Percentiles rank a stretch among this genome's conserved stretches.
Evolutionary conservation across 148 eudicot species (phyloP).

Genomic region (Rhododendron kiyosumense): DNA sequence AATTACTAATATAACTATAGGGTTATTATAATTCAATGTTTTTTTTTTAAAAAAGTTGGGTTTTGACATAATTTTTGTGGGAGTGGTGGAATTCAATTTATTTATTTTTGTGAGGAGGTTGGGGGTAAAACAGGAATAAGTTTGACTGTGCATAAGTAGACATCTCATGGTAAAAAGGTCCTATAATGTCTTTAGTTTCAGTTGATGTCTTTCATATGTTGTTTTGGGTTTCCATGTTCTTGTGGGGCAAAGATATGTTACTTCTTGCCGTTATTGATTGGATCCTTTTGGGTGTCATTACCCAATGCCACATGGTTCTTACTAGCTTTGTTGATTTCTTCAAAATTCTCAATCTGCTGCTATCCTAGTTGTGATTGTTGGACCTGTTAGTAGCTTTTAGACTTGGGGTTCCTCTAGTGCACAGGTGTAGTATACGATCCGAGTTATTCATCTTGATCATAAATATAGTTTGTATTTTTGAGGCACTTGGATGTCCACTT

Average conservation of each 20-base stretch:
- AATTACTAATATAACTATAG: neutral
- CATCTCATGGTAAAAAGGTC: neutral
- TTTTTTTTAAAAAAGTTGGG: neutral
- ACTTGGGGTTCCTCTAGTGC: too few relatives aligned
- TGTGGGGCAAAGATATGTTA: neutral
- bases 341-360: neutral
- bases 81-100: neutral
- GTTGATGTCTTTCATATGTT: neutral
- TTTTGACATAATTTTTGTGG: neutral
- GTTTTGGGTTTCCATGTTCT: neutral
- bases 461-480: too few relatives aligned
- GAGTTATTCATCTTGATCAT: too few relatives aligned
- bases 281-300: neutral
- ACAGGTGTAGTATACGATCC: too few relatives aligned
- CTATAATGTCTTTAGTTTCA: neutral
- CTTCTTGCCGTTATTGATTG: neutral
- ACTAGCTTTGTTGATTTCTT: neutral
- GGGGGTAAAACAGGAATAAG: slow-evolving; percentile 6
- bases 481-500: too few relatives aligned
- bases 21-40: neutral
- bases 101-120: slow-evolving; percentile 7
- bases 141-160: slow-evolving; percentile 7
- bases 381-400: neutral
- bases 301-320: neutral
- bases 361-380: neutral